Base-by-base conservation (phyloP, 768 basidiomycete species). In the Lentinus tigrinus region DNA sequence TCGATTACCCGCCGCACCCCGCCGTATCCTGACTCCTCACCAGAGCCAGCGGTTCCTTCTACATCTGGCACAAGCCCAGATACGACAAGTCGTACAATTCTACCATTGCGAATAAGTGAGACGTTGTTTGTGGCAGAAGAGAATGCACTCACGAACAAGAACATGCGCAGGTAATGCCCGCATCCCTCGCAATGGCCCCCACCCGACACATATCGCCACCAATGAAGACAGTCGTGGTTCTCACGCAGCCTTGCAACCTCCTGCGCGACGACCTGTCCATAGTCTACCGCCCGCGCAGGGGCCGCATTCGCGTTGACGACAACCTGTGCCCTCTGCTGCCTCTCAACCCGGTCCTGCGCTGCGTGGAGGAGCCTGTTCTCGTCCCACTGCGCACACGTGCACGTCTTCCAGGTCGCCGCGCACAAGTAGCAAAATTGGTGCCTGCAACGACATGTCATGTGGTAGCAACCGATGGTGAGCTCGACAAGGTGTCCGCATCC, bases 351-450 rank as follows among this genome's bases (percentile, higher is more conserved):
- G 27, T 72, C 72, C 54, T 77, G 73, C 0, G 84, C 85, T 3
- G 73, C 77, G 3, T 60, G 72, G 28, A 79, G 11, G 13, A 81
- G 68, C 5, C 74, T 69, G 0, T 62, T 50, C 56, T 89, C 88
- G 7, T 89, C 85, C 85, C 87, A 89, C 44, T 85, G 84, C 0
- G 73, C 73, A 58, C 88, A 90, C 0, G 1, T 4, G 55, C 88
- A 91, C 0, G 70, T 77, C 70, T 84, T 88, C 88, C 88, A 90
- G 10, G 58, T 73, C 27, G 67, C 77, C 0, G 82, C 81, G 65
- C 89, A 90, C 9, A 84, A 48, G 65, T 89, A 77, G 61, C 77
- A 77, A 59, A 78, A 78, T 56, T 77, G 69, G 24, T 72, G 71
- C 16, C 72, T 70, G 65, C 76, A 77, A 39, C 70, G 60, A 63